Evolutionary conservation across 2,329 filamentous ascomycete species (phyloP).

Genomic region (Nigrograna mackinnonii): DNA sequence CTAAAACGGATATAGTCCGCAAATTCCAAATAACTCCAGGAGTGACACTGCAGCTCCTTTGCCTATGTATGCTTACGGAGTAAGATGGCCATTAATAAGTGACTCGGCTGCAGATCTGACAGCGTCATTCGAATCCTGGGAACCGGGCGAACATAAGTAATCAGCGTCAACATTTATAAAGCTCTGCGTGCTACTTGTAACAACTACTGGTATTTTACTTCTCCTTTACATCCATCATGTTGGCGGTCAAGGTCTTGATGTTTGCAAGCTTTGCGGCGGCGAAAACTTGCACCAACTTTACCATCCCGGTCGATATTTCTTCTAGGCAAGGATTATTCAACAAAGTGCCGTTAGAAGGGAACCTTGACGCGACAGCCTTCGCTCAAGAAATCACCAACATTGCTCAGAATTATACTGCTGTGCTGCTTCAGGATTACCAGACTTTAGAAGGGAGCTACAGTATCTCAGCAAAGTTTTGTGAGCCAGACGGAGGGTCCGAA

Average conservation of each 20-base stretch:
- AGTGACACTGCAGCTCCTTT: too few relatives aligned
- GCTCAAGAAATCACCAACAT: slow-evolving; percentile 54
- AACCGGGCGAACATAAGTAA: too few relatives aligned
- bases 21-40: too few relatives aligned
- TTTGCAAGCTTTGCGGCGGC: slow-evolving; percentile 22
- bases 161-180: too few relatives aligned
- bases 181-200: too few relatives aligned
- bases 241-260: slow-evolving; percentile 1
- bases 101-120: too few relatives aligned
- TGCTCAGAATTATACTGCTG: slow-evolving; percentile 54
- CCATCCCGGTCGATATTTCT: slow-evolving; percentile 59
- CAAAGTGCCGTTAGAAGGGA: slow-evolving; percentile 49
- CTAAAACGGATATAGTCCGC: too few relatives aligned
- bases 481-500: slow-evolving; percentile 47
- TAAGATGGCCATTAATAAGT: too few relatives aligned
- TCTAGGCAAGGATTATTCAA: slow-evolving; percentile 60
- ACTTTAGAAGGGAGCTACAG: slow-evolving; percentile 59
- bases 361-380: slow-evolving; percentile 63
- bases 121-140: too few relatives aligned
- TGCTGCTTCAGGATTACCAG: slow-evolving; percentile 52
- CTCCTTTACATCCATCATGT: slow-evolving; percentile 32
- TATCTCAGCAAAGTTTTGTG: slow-evolving; percentile 65
- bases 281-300: slow-evolving; percentile 53
- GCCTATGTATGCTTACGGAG: too few relatives aligned
- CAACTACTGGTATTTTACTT: too few relatives aligned